These are phyloP conservation scores for Phytophthora capsici DNA, from an alignment of 352 stramenopile species.

Conservation along the genomic window DNA sequence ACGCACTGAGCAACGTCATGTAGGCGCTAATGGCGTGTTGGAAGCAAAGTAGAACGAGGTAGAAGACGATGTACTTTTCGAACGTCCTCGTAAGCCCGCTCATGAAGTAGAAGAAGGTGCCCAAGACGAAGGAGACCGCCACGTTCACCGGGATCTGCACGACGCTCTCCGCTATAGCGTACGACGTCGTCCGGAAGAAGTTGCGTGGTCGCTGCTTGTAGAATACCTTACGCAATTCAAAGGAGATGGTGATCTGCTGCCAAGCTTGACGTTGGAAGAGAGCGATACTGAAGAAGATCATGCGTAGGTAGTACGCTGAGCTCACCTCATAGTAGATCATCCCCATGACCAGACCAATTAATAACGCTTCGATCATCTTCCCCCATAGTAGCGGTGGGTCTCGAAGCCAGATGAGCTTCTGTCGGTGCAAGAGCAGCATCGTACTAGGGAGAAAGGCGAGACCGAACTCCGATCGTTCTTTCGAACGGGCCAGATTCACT, in stretches of 20 bases:
- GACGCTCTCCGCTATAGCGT: slow-evolving; percentile 72
- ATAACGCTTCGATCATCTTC: slow-evolving; percentile 66
- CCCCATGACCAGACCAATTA: slow-evolving; percentile 87
- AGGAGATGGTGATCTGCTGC: slow-evolving; percentile 79
- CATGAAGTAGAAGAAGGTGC: slow-evolving; percentile 91
- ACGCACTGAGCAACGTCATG: slow-evolving; percentile 66
- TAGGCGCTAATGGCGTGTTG: slow-evolving; percentile 71
- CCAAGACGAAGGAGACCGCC: slow-evolving; percentile 57
- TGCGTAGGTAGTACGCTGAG: slow-evolving; percentile 67
- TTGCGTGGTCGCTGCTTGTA: slow-evolving; percentile 92
- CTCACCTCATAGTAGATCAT: slow-evolving; percentile 72
- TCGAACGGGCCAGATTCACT: slow-evolving; percentile 50
- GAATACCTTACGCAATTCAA: slow-evolving; percentile 84
- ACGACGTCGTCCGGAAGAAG: slow-evolving; percentile 89
- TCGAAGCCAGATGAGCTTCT: slow-evolving; percentile 71
- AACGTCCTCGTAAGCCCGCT: slow-evolving; percentile 75
- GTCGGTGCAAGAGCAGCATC: slow-evolving; percentile 54
- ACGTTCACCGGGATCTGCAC: slow-evolving; percentile 78
- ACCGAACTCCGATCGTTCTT: slow-evolving; percentile 62
- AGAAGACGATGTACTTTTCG: slow-evolving; percentile 80
- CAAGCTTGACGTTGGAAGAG: slow-evolving; percentile 78
- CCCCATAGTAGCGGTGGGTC: slow-evolving; percentile 67
- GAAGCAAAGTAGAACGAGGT: slow-evolving; percentile 81
- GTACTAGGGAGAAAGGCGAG: slow-evolving; percentile 52
- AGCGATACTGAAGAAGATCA: slow-evolving; percentile 75